Conservation (phyloP, 495 filamentous ascomycete genomes). For the Letharia lupina region DNA sequence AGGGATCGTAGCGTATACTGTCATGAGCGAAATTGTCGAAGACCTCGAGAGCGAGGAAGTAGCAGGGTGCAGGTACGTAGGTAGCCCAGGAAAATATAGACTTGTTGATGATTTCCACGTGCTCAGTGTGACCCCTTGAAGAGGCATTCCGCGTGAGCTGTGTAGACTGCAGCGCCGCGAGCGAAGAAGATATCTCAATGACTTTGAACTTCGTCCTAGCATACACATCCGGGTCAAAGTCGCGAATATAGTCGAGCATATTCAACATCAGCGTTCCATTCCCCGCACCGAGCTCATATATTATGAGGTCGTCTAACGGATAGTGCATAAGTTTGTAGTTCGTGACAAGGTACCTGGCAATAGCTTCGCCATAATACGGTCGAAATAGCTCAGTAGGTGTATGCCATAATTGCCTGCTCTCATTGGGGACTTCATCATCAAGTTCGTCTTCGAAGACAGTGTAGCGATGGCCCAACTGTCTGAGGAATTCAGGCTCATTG, state of each 20-base stretch:
- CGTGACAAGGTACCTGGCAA: conserved; percentile 84
- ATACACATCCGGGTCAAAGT: conserved; percentile 84
- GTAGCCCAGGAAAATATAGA: conserved; percentile 91
- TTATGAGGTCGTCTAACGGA: conserved; percentile 93
- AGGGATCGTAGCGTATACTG: conserved; percentile 73
- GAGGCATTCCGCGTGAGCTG: conserved; percentile 58
- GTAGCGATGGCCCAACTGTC: conserved; percentile 67
- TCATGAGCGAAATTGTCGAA: conserved; percentile 99
- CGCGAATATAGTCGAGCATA: conserved; percentile 92
- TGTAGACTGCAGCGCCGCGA: conserved; percentile 68
- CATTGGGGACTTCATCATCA: conserved; percentile 59
- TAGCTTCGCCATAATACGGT: conserved; percentile 93
- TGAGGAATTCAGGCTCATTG: conserved; percentile 77
- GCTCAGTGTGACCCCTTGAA: conserved; percentile 63
- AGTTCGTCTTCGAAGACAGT: conserved; percentile 82
- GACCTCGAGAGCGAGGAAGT: conserved; percentile 94
- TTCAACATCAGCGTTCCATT: conserved; percentile 98
- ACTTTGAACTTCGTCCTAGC: conserved; percentile 87
- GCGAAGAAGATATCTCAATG: conserved; percentile 81
- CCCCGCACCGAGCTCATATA: conserved; percentile 97
- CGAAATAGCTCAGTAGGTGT: conserved; percentile 96
- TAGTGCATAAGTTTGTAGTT: conserved; percentile 94
- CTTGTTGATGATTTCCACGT: conserved; percentile 87
- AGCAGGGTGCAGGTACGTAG: conserved; percentile 82
- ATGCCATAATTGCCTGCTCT: conserved; percentile 91